A percentile compares a stretch with the other conserved stretches of the same genome.
These are phyloP conservation scores for Debaryomyces psychrophilus DNA, from an alignment of 1,139 yeast genomes.

Conservation along the genomic window DNA sequence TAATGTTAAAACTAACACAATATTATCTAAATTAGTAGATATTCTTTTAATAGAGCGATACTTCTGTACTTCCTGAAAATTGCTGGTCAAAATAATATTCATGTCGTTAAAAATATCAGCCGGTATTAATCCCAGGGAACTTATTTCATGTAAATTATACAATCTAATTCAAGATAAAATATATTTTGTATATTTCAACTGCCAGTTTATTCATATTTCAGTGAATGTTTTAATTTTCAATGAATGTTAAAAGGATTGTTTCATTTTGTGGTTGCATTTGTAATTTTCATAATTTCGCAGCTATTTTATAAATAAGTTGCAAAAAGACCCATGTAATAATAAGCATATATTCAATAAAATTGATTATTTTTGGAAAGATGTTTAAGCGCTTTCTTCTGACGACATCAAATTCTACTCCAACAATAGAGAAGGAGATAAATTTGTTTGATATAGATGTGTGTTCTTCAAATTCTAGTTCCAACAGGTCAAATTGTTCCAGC, in stretches of 20 bases:
- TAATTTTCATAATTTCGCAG: background rate
- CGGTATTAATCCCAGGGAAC: too few species aligned
- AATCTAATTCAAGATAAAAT: too few species aligned
- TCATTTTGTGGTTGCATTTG: background rate
- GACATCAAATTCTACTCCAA: background rate
- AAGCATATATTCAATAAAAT: too few species aligned
- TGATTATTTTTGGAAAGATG: background rate
- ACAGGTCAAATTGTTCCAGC: conserved; percentile 8
- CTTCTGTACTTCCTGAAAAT: too few species aligned
- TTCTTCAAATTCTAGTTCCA: conserved; percentile 11
- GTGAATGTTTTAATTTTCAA: background rate
- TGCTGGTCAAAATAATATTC: too few species aligned
- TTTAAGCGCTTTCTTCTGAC: conserved; percentile 9
- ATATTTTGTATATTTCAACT: too few species aligned
- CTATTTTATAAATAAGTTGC: background rate
- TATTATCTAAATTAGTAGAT: too few species aligned
- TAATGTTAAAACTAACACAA: too few species aligned
- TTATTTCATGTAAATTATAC: too few species aligned
- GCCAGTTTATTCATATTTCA: background rate
- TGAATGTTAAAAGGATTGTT: background rate
- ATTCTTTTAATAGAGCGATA: too few species aligned
- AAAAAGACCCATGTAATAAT: background rate
- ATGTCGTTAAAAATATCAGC: too few species aligned
- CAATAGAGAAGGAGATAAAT: background rate
- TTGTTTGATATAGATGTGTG: background rate